A percentile compares a stretch with the other conserved stretches of the same genome.
These are phyloP conservation scores for Penicillium sp. DNA, from an alignment of 2,329 filamentous ascomycete species.

Conservation along the genomic window DNA sequence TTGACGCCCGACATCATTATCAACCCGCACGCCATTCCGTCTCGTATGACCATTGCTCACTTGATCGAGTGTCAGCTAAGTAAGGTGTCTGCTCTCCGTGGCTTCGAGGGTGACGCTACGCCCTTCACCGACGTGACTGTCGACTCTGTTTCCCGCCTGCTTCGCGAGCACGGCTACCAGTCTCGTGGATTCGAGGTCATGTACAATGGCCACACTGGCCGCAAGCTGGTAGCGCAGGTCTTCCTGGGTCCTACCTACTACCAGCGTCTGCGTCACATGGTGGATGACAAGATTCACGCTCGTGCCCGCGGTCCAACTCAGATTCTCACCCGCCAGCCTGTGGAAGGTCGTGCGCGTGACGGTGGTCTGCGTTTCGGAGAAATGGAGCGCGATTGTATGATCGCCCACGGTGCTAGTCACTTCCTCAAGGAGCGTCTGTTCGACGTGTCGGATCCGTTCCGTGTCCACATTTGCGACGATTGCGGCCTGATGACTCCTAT, in stretches of 20 bases:
- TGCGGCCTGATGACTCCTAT: slow-evolving; percentile 99
- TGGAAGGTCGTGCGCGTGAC: slow-evolving; percentile 96
- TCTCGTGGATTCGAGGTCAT: slow-evolving; percentile 97
- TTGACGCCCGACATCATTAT: slow-evolving; percentile 95
- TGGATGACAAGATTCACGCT: slow-evolving; percentile 99
- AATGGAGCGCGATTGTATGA: slow-evolving; percentile 99
- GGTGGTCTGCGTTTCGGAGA: slow-evolving; percentile 99
- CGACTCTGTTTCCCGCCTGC: slow-evolving; percentile 82
- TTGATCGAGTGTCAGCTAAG: slow-evolving; percentile 98
- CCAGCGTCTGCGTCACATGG: slow-evolving; percentile 98
- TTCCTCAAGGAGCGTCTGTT: slow-evolving; percentile 98
- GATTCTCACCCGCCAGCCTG: slow-evolving; percentile 94
- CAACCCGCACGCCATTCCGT: slow-evolving; percentile 98
- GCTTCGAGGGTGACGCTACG: slow-evolving; percentile 94
- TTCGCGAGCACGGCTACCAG: slow-evolving; percentile 90
- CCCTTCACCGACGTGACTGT: slow-evolving; percentile 98
- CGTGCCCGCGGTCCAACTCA: slow-evolving; percentile 94
- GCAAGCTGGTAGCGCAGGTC: slow-evolving; percentile 89
- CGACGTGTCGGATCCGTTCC: slow-evolving; percentile 96
- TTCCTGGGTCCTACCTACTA: slow-evolving; percentile 99
- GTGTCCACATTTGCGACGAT: slow-evolving; percentile 97
- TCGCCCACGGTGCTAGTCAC: slow-evolving; percentile 94
- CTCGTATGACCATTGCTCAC: slow-evolving; percentile 99
- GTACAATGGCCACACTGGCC: slow-evolving; percentile 97
- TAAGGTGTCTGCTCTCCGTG: slow-evolving; percentile 91